These are phyloP conservation scores for Rhododendron simsii DNA, from an alignment of 148 eudicot species.

Conservation along the genomic window DNA sequence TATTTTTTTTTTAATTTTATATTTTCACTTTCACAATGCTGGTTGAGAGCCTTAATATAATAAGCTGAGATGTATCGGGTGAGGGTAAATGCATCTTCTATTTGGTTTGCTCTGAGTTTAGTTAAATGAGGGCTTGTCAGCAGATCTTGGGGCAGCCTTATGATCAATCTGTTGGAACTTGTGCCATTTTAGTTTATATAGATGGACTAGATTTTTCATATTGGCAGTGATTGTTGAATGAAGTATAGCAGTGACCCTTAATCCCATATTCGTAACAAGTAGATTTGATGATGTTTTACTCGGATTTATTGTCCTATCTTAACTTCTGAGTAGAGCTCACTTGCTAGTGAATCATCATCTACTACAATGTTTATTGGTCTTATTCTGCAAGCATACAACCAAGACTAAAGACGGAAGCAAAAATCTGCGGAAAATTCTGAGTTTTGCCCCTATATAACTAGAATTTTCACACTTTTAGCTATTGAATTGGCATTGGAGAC, in stretches of 20 bases:
- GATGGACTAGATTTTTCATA: neutral
- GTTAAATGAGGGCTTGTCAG: neutral
- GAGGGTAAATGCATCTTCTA: conserved; percentile 19
- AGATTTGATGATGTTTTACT: neutral
- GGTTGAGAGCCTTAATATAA: conserved; percentile 95
- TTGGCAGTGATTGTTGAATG: neutral
- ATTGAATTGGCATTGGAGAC: neutral
- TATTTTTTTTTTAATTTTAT: neutral
- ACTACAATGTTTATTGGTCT: neutral
- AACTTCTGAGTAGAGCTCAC: neutral
- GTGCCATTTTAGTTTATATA: no score
- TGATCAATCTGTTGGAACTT: no score
- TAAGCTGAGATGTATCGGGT: conserved; percentile 81
- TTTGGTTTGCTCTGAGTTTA: neutral
- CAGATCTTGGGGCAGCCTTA: neutral
- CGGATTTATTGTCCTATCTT: neutral
- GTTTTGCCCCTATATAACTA: neutral
- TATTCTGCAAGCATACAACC: neutral
- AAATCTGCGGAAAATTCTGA: neutral
- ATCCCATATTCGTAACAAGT: no score
- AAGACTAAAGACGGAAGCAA: neutral
- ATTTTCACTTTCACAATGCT: conserved; percentile 21
- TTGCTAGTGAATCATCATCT: neutral
- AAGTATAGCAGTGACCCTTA: neutral
- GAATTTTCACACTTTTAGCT: neutral